A percentile compares a stretch with the other conserved stretches of the same genome.
These are phyloP conservation scores for Aquanectria penicillioides DNA, from an alignment of 2,329 filamentous ascomycete species.

Conservation along the genomic window DNA sequence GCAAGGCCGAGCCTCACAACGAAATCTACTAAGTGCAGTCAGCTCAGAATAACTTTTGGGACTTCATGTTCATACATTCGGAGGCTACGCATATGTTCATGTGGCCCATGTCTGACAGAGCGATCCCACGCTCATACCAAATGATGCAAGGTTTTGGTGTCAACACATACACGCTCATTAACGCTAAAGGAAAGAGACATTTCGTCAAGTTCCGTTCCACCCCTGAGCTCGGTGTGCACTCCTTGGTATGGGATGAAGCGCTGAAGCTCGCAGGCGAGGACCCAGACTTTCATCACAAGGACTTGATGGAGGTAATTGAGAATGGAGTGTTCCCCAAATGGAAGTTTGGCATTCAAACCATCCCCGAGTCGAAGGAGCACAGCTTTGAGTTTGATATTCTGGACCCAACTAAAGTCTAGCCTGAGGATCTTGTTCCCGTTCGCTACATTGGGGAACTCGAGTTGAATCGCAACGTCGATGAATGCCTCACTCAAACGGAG, in stretches of 20 bases:
- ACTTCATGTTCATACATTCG: constrained; percentile 70
- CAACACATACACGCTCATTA: constrained; percentile 78
- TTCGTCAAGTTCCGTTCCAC: constrained; percentile 85
- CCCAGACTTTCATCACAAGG: constrained; percentile 84
- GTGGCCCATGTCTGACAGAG: constrained; percentile 81
- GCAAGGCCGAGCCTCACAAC: constrained; percentile 76
- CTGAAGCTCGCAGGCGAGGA: constrained; percentile 79
- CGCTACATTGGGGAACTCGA: constrained; percentile 83
- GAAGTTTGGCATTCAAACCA: constrained; percentile 84
- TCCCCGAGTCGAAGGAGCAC: constrained; percentile 76
- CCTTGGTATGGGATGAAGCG: constrained; percentile 82
- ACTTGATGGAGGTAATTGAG: constrained; percentile 79
- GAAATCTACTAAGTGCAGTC: constrained; percentile 77
- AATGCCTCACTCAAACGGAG: constrained; percentile 85
- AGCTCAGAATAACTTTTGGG: constrained; percentile 82
- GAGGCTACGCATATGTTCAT: constrained; percentile 83
- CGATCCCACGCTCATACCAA: constrained; percentile 77
- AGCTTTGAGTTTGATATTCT: constrained; percentile 88
- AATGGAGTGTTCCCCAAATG: constrained; percentile 77
- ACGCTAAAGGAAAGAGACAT: constrained; percentile 72
- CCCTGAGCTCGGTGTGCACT: constrained; percentile 79
- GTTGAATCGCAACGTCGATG: constrained; percentile 81
- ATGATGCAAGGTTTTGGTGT: constrained; percentile 92
- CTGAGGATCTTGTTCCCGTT: constrained; percentile 78
- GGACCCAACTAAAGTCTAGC: constrained; percentile 88